These are phyloP conservation scores for Oenanthe sinensis DNA, from an alignment of 129 eudicot genomes.

Conservation along the genomic window DNA sequence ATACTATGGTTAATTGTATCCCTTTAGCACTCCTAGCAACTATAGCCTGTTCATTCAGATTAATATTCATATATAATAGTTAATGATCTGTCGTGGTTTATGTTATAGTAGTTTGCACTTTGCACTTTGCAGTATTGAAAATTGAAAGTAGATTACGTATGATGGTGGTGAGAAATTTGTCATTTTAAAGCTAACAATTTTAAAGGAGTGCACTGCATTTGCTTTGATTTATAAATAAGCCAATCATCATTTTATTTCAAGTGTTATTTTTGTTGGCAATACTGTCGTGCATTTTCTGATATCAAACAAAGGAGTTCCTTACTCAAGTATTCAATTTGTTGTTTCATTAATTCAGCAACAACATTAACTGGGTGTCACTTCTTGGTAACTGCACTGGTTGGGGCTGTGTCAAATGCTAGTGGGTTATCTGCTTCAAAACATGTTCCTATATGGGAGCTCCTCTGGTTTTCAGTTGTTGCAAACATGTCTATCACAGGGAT, in stretches of 20 bases:
- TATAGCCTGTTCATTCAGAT: no score
- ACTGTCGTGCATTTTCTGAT: not conserved
- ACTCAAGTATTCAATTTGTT: not conserved
- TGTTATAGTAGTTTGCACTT: no score
- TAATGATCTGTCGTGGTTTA: no score
- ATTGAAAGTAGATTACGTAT: not conserved
- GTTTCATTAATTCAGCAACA: slow-evolving; percentile 49
- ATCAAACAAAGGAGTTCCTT: not conserved
- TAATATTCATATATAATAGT: not conserved
- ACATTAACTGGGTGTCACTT: slow-evolving; percentile 83
- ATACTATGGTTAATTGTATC: not conserved
- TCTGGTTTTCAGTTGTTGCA: slow-evolving; percentile 86
- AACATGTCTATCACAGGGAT: slow-evolving; percentile 92
- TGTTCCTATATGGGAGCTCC: slow-evolving; percentile 84
- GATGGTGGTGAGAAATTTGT: not conserved
- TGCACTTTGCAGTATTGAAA: not conserved
- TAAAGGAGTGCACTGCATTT: not conserved
- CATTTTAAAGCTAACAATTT: not conserved
- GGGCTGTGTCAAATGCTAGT: slow-evolving; percentile 67
- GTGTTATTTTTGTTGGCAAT: not conserved
- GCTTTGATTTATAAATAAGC: not conserved
- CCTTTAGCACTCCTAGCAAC: not conserved
- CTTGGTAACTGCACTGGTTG: slow-evolving; percentile 81
- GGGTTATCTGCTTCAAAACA: slow-evolving; percentile 79
- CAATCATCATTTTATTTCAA: not conserved